Evolutionary conservation across 176 grass and related monocot species (phyloP).

Genomic region (Aegilops longissima): DNA sequence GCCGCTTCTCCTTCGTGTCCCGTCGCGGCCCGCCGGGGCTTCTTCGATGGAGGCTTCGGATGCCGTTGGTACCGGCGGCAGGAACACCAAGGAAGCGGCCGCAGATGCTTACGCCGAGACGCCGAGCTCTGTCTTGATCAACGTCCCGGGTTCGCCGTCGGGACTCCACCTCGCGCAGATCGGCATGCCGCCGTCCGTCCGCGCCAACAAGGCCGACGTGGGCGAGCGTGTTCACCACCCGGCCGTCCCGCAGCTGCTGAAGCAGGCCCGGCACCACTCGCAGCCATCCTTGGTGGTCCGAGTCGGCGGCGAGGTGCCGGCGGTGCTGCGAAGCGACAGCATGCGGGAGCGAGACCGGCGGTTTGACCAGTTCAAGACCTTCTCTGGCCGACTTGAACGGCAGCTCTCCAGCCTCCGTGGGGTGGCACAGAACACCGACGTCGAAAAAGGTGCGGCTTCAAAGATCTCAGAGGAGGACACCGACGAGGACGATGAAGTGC

Average conservation of each 20-base stretch:
- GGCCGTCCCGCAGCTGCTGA: conserved; percentile 24
- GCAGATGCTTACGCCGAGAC: neutral
- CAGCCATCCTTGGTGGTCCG: conserved; percentile 38
- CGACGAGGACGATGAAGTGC: conserved; percentile 28
- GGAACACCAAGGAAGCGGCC: too few relatives aligned
- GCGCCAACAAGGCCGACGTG: neutral
- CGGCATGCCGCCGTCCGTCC: neutral
- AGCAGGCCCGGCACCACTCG: conserved; percentile 51
- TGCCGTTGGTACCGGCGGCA: neutral
- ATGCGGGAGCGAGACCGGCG: conserved; percentile 36
- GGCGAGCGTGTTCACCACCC: too few relatives aligned
- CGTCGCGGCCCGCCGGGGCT: too few relatives aligned
- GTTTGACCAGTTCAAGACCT: conserved; percentile 27
- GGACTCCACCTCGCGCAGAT: conserved; percentile 43
- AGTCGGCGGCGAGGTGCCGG: neutral
- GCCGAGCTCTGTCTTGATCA: conserved; percentile 23
- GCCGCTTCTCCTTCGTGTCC: too few relatives aligned
- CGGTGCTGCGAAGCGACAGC: neutral
- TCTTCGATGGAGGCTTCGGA: too few relatives aligned
- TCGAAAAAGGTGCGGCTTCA: neutral
- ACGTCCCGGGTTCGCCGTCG: conserved; percentile 59
- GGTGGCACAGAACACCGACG: conserved; percentile 18
- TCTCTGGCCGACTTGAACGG: conserved; percentile 59
- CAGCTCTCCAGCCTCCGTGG: conserved; percentile 74
- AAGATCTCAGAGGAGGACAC: conserved; percentile 6